Conservation (phyloP, 208 protist genomes). For the Baffinella frigidus region DNA sequence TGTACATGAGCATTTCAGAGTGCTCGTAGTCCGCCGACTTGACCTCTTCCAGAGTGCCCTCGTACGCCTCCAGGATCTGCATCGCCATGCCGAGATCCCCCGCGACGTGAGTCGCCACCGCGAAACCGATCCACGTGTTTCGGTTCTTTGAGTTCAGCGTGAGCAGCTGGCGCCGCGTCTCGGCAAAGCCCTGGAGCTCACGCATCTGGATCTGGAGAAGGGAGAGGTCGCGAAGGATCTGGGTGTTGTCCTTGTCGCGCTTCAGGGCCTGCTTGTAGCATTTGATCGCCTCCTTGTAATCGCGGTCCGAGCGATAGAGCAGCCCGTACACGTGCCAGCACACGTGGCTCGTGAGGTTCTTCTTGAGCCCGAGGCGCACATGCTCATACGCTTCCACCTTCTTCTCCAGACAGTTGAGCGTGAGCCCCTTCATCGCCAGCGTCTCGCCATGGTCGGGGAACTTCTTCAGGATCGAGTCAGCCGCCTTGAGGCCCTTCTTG, state of each 20-base stretch:
- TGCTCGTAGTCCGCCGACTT: conserved; percentile 66
- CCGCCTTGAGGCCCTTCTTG: conserved; percentile 76
- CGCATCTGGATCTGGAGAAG: conserved; percentile 83
- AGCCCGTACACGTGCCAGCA: conserved; percentile 91
- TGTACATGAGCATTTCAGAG: conserved; percentile 70
- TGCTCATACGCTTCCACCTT: conserved; percentile 73
- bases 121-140: conserved; percentile 70
- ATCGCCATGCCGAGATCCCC: conserved; percentile 53
- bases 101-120: conserved; percentile 66
- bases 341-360: conserved; percentile 79
- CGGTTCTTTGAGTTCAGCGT: conserved; percentile 77
- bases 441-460: conserved; percentile 73
- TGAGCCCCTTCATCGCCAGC: conserved; percentile 76
- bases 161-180: conserved; percentile 82
- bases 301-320: conserved; percentile 83
- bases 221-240: conserved; percentile 85
- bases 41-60: conserved; percentile 61
- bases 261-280: conserved; percentile 80
- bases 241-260: conserved; percentile 75
- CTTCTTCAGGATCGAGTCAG: conserved; percentile 74
- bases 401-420: conserved; percentile 68
- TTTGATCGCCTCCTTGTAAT: conserved; percentile 85
- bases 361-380: conserved; percentile 65
- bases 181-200: conserved; percentile 85
- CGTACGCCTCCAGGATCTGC: conserved; percentile 69